Conservation (phyloP, 108 stramenopile species). For the Fragilaria crotonensis region DNA sequence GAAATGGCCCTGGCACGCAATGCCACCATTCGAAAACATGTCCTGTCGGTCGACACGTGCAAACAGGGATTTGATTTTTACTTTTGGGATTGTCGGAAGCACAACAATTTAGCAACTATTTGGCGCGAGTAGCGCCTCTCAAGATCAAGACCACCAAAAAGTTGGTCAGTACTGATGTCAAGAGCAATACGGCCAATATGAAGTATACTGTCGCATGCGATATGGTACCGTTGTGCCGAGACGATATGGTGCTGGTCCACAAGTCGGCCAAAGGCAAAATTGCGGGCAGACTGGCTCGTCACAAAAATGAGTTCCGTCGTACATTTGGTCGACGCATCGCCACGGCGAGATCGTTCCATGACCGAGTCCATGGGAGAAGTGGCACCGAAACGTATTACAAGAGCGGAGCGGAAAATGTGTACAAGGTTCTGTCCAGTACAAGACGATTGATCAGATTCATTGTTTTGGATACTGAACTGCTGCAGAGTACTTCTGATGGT, state of each 20-base stretch:
- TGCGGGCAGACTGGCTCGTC: slow-evolving; percentile 64
- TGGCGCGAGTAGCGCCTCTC: slow-evolving; percentile 81
- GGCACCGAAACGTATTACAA: slow-evolving; percentile 65
- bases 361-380: slow-evolving; percentile 29
- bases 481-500: too few species aligned
- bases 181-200: slow-evolving; percentile 90
- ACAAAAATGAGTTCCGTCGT: slow-evolving; percentile 54
- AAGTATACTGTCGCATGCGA: slow-evolving; percentile 90
- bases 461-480: slow-evolving; percentile 88
- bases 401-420: slow-evolving; percentile 60
- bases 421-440: slow-evolving; percentile 50
- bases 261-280: slow-evolving; percentile 66
- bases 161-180: slow-evolving; percentile 86
- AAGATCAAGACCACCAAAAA: slow-evolving; percentile 80
- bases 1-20: slow-evolving; percentile 75
- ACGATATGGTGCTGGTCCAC: slow-evolving; percentile 91
- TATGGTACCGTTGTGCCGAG: slow-evolving; percentile 94
- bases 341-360: slow-evolving; percentile 34
- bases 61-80: slow-evolving; percentile 97
- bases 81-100: slow-evolving; percentile 79
- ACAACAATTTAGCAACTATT: slow-evolving; percentile 76
- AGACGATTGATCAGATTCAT: slow-evolving; percentile 75
- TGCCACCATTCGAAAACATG: slow-evolving; percentile 63
- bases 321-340: slow-evolving; percentile 67
- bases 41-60: slow-evolving; percentile 78